phyloP scores from a whole-genome alignment of 2,329 filamentous ascomycete species.

The Epicoccum sorghinum region DNA sequence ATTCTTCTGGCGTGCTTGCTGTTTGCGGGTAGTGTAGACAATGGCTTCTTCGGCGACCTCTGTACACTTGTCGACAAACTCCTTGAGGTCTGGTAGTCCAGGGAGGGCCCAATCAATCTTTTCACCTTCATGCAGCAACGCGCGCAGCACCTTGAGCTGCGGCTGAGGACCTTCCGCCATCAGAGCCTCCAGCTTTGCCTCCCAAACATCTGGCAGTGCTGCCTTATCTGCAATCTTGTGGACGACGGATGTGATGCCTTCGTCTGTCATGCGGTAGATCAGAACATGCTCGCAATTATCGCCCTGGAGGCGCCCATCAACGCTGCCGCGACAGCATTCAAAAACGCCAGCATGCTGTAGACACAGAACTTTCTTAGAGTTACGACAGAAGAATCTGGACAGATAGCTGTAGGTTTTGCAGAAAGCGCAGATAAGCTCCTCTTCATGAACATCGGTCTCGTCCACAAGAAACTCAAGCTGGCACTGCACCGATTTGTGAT shows the following conservation, averaged over 20 bases:
- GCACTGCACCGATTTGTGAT: conserved; percentile 21
- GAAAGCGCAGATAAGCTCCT: conserved; percentile 88
- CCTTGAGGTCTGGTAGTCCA: conserved; percentile 79
- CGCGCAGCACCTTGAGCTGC: conserved; percentile 82
- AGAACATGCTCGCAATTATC: conserved; percentile 68
- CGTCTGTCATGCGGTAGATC: conserved; percentile 76
- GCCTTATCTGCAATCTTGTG: conserved; percentile 87
- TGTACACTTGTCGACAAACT: conserved; percentile 94
- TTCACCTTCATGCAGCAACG: conserved; percentile 89
- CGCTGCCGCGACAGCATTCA: conserved; percentile 74
- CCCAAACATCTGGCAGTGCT: conserved; percentile 83
- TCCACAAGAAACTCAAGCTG: conserved; percentile 43
- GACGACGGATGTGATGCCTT: conserved; percentile 69
- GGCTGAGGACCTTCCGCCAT: conserved; percentile 85
- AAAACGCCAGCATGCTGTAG: conserved; percentile 79
- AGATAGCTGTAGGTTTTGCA: conserved; percentile 94
- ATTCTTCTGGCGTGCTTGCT: conserved; percentile 94
- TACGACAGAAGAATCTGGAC: conserved; percentile 85
- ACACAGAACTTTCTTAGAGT: conserved; percentile 81
- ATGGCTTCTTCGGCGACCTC: conserved; percentile 98
- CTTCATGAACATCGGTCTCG: conserved; percentile 80
- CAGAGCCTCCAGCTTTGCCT: conserved; percentile 83
- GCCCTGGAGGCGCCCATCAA: conserved; percentile 69
- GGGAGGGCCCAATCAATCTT: conserved; percentile 90
- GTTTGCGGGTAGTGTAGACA: conserved; percentile 94